Conservation (phyloP, 176 grass and related monocot genomes). For the Dactylis glomerata region DNA sequence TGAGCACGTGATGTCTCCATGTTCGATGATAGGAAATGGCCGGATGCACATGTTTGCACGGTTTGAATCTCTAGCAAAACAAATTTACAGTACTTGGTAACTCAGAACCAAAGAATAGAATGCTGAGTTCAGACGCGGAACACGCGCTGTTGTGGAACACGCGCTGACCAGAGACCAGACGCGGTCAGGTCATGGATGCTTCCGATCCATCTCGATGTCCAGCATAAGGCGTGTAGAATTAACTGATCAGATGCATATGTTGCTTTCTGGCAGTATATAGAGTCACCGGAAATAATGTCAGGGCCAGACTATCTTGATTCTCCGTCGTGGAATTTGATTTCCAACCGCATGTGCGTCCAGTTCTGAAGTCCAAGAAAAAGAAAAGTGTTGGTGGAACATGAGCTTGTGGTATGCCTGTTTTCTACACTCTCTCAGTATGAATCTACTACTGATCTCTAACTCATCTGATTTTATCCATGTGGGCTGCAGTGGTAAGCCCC, state of each 20-base stretch:
- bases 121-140: neutral
- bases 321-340: neutral
- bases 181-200: neutral
- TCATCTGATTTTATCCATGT: neutral
- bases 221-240: too few species aligned
- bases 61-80: neutral
- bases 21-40: neutral
- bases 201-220: neutral
- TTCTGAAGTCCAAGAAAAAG: neutral
- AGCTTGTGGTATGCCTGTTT: neutral
- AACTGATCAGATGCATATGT: neutral
- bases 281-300: neutral
- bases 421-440: neutral
- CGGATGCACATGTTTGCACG: neutral
- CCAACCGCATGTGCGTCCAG: neutral
- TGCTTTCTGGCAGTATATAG: neutral
- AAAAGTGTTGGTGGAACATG: neutral
- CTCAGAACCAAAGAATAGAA: neutral
- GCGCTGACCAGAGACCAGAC: neutral
- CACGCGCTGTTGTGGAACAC: neutral
- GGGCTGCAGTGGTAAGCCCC: neutral
- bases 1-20: neutral
- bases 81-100: neutral
- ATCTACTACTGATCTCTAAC: neutral
- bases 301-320: neutral